Evolutionary conservation across 129 eudicot genomes (phyloP).

Genomic region (Calendula officinalis): DNA sequence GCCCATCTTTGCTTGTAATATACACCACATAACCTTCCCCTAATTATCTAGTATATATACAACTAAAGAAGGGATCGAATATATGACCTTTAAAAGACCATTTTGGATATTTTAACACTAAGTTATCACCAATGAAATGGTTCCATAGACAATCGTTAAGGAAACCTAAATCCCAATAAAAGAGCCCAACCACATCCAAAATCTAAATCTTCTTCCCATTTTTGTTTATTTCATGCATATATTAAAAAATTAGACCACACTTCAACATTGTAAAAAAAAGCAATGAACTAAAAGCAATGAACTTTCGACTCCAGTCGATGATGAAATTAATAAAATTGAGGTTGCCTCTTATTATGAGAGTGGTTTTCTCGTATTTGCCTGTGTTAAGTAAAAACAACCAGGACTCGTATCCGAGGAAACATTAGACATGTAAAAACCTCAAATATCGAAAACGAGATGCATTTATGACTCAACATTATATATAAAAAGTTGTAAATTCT

Average conservation of each 20-base stretch:
- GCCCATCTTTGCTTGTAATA: too few species aligned
- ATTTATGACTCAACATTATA: not conserved
- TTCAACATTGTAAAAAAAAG: not conserved
- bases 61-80: too few species aligned
- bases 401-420: too few species aligned
- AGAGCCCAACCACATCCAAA: too few species aligned
- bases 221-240: not conserved
- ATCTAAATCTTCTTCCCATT: too few species aligned
- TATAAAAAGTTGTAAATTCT: not conserved
- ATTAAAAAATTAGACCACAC: not conserved
- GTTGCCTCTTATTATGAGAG: conserved; percentile 1
- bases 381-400: not conserved
- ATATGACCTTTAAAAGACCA: too few species aligned
- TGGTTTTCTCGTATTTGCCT: not conserved
- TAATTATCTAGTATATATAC: too few species aligned
- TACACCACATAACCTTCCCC: too few species aligned
- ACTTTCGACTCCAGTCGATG: not conserved
- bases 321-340: not conserved
- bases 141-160: too few species aligned
- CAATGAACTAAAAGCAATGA: not conserved
- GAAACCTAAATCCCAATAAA: too few species aligned
- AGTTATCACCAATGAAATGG: too few species aligned
- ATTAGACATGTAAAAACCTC: conserved; percentile 13
- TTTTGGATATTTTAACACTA: too few species aligned
- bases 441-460: not conserved